A percentile compares a stretch with the other conserved stretches of the same genome.
phyloP scores from a whole-genome alignment of 148 eudicot species.

The Arctostaphylos glauca region DNA sequence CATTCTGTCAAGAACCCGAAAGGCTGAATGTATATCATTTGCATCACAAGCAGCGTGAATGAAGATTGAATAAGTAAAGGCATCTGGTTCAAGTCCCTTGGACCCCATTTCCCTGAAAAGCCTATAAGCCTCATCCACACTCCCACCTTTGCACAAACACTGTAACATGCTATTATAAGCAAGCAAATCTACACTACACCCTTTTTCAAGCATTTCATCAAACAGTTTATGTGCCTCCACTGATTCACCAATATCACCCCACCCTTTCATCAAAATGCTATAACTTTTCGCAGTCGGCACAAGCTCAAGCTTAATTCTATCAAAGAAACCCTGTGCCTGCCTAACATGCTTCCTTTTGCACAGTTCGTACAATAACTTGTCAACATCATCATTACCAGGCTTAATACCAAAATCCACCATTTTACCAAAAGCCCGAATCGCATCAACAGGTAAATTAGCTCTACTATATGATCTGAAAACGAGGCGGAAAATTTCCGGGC shows the following conservation, averaged over 20 bases:
- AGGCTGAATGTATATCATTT: conserved; percentile 56
- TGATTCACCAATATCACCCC: conserved; percentile 57
- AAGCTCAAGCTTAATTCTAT: conserved; percentile 41
- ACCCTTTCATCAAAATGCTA: conserved; percentile 67
- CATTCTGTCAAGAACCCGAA: conserved; percentile 72
- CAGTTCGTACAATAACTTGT: conserved; percentile 58
- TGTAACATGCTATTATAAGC: conserved; percentile 73
- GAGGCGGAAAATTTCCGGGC: conserved; percentile 53
- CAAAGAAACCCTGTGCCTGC: conserved; percentile 66
- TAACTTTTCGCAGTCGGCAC: conserved; percentile 47
- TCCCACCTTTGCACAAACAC: conserved; percentile 62
- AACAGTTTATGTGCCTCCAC: conserved; percentile 48
- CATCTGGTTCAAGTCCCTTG: conserved; percentile 64
- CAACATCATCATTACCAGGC: conserved; percentile 47
- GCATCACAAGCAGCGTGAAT: conserved; percentile 64
- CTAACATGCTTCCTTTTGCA: conserved; percentile 59
- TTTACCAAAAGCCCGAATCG: conserved; percentile 59
- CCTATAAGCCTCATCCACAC: conserved; percentile 57
- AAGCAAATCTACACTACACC: conserved; percentile 56
- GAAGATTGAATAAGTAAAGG: conserved; percentile 67
- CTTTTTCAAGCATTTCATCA: conserved; percentile 76
- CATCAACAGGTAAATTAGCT: conserved; percentile 69
- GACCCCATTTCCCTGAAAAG: conserved; percentile 52
- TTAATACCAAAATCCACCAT: conserved; percentile 66
- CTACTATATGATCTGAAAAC: conserved; percentile 60